Base-by-base conservation (phyloP, 2,329 filamentous ascomycete genomes). In the Aureobasidium sp. region DNA sequence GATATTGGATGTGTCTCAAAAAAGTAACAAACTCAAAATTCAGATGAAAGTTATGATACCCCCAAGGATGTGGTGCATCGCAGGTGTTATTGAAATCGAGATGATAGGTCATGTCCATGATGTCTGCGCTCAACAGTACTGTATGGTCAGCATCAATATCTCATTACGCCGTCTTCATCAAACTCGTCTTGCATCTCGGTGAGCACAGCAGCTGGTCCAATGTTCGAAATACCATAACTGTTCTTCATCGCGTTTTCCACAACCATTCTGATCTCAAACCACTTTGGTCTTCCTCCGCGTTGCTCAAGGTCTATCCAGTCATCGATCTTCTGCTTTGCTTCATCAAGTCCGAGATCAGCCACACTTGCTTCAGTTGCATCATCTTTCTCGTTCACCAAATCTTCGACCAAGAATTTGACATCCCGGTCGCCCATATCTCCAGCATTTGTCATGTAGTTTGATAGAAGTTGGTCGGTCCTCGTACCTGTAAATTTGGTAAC, bases 41-140 rank as follows among this genome's bases (percentile, higher is more conserved):
- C 20, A 52, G 50, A 39, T 52, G 50, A 55, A 55, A 55, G 37
- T 55, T 20, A 55, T 55, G 51, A 55, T 55, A 55, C 51, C 51
- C 51, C 51, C 37, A 29, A 17, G 4, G 2, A 10, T 47, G 6
- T 47, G 27, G 12, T 6, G 44, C 26, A 47, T 17, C 44, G 26
- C 34, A 37, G 34, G 34, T 37, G 34, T 37, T 37, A 15, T 13
- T 37, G 41, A 44, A 10, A 24, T 44, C n/a, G 4, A 7, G 20
- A 26, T 6, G 27, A n/a, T 15, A 27, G 24, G 17, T 43, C 39
- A 20, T 20, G 39, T 43, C 32, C 32, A 34, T 9, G 7, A 10
- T 12, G 32, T 34, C 8, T 34, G 9, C 6, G 9, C 32, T 20
- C 39, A n/a, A 27, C 9, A 27, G 24, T 47, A 4, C 24, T 47